These are phyloP conservation scores for Plasmodium adleri DNA, from an alignment of 169 alveolate species.

Conservation along the genomic window DNA sequence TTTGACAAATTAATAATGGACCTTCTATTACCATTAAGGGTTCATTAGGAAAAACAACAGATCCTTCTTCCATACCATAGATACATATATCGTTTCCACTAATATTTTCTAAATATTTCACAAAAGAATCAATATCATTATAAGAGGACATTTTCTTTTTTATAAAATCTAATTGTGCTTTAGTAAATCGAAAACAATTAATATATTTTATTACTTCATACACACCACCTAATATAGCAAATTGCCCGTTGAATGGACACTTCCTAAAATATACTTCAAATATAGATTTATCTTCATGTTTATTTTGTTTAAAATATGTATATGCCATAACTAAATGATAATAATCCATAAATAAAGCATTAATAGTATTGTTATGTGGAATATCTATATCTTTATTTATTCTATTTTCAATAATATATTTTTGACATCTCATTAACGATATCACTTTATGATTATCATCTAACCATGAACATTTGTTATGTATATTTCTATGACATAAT, in stretches of 20 bases:
- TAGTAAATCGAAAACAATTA: conserved; percentile 84
- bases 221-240: conserved; percentile 87
- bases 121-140: conserved; percentile 42
- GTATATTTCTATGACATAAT: too few relatives aligned
- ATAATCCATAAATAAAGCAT: conserved; percentile 74
- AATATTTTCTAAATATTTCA: conserved; percentile 16
- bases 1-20: conserved; percentile 89
- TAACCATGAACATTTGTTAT: not conserved
- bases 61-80: conserved; percentile 84
- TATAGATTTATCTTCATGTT: conserved; percentile 86
- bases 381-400: conserved; percentile 59
- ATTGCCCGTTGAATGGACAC: conserved; percentile 92
- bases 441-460: conserved; percentile 47
- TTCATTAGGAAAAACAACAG: conserved; percentile 89
- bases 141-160: conserved; percentile 70
- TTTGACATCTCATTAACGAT: conserved; percentile 23
- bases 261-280: conserved; percentile 92
- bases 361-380: conserved; percentile 40
- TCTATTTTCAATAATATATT: conserved; percentile 48
- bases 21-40: conserved; percentile 92
- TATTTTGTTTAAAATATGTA: conserved; percentile 66
- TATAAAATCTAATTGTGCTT: conserved; percentile 85
- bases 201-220: conserved; percentile 86
- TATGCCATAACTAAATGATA: conserved; percentile 71
- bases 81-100: conserved; percentile 36